Evolutionary conservation across 129 eudicot species (phyloP), one percentile per base, ranked within the genome.

Genomic region (Mikania micrantha): DNA sequence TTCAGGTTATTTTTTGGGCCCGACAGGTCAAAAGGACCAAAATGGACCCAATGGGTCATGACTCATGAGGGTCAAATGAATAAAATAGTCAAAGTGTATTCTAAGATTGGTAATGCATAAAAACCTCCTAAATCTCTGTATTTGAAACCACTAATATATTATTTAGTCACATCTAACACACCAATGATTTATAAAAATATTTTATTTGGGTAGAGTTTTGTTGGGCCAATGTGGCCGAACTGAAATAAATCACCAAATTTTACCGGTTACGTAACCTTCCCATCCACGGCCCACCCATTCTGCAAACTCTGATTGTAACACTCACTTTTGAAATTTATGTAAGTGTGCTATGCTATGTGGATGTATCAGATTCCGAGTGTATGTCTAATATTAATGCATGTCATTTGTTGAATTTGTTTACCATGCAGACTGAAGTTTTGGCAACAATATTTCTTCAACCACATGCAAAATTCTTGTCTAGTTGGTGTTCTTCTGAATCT

Each of bases 401-500:
- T 31, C 42, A 3, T 59, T 59, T 56, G 15, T 56, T 56, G 62
- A 71, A 35, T 20, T 77, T 65, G 40, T 16, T 52, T 49, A 7
- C 36, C 34, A 21, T 78, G 60, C 85, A 94, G 99, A 83, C 96
- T 47, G 95, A 83, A 76, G 85, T 84, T 57, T 62, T 90, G 80
- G 69, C 82, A 3, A 80, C 82, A 34, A 87, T 94, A 31, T 81
- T 94, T 69, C 74, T 79, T 61, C 79, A 81, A 40, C 82, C 87
- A 13, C 91, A 83, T 70, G 83, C 73, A 77, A 87, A 85, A 72
- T 94, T 94, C 78, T 67, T 85, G 73, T 81, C 99, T 49, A 80
- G 79, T 48, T 94, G 99, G 99, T 94, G 99, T 78, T 87, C 97
- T 47, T 94, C 97, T 49, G 86, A 87, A 49, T 83, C 84, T 72